Evolutionary conservation across 805 yeast species (phyloP).

Genomic region (Lipomyces sp.): DNA sequence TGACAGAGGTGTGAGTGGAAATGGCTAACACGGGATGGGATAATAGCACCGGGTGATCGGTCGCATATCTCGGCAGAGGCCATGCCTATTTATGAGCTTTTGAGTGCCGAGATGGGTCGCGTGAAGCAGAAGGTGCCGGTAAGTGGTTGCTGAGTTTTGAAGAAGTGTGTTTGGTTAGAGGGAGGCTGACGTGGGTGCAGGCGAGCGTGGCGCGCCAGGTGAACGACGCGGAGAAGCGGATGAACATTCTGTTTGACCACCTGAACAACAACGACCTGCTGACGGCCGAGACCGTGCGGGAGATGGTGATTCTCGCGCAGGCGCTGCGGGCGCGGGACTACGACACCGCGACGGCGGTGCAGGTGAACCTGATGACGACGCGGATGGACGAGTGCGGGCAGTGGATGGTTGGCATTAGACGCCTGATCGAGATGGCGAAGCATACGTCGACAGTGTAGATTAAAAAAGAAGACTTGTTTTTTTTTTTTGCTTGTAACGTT

Average conservation of each 20-base stretch:
- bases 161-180: not conserved
- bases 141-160: not conserved
- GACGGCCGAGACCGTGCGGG: slow-evolving; percentile 52
- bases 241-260: slow-evolving; percentile 71
- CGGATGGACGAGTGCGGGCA: slow-evolving; percentile 74
- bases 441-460: slow-evolving; percentile 2
- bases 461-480: too few species aligned
- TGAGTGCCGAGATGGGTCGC: slow-evolving; percentile 53
- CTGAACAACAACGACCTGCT: slow-evolving; percentile 70
- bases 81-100: slow-evolving; percentile 54
- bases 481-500: too few species aligned
- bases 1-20: slow-evolving; percentile 3
- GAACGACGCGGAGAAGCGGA: slow-evolving; percentile 76
- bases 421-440: slow-evolving; percentile 74
- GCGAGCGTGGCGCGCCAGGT: slow-evolving; percentile 61
- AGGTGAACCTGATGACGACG: slow-evolving; percentile 57
- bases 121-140: slow-evolving; percentile 75
- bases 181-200: too few species aligned
- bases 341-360: slow-evolving; percentile 51
- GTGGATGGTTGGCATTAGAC: slow-evolving; percentile 90
- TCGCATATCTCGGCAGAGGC: slow-evolving; percentile 60
- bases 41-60: slow-evolving; percentile 57
- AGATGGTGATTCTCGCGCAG: slow-evolving; percentile 50
- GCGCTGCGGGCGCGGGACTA: slow-evolving; percentile 55
- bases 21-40: slow-evolving; percentile 35